A percentile compares a stretch with the other conserved stretches of the same genome.
Evolutionary conservation across 352 stramenopile genomes (phyloP).

Genomic region (Elongisporangium undulatum): DNA sequence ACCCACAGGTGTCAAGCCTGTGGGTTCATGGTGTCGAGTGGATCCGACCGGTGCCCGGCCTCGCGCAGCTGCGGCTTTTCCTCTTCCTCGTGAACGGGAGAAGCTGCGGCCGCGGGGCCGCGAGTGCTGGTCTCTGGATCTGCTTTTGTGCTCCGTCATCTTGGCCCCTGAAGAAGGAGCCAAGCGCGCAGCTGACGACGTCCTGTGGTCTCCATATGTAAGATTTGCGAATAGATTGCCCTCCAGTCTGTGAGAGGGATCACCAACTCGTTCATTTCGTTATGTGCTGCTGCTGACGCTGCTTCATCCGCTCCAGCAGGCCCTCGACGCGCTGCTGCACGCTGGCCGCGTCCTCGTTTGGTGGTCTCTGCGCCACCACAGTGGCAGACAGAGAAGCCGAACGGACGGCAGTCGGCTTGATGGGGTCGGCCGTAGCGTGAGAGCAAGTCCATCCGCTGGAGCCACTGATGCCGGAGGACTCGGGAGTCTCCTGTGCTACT

Average conservation of each 20-base stretch:
- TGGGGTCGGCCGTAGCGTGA: background rate
- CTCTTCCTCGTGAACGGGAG: background rate
- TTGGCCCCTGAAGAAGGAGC: background rate
- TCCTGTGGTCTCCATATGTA: background rate
- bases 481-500: slow-evolving; percentile 4
- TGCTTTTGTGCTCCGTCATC: background rate
- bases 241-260: background rate
- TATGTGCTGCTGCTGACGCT: slow-evolving; percentile 14
- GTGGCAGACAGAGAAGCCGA: slow-evolving; percentile 6
- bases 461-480: background rate
- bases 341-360: slow-evolving; percentile 9
- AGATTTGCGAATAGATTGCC: background rate
- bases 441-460: slow-evolving; percentile 3
- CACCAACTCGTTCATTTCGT: background rate
- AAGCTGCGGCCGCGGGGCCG: background rate
- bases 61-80: background rate
- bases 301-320: slow-evolving; percentile 31
- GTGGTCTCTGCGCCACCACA: slow-evolving; percentile 4
- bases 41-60: background rate
- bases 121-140: background rate
- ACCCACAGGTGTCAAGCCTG: slow-evolving; percentile 5
- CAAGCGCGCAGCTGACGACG: background rate
- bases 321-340: slow-evolving; percentile 28
- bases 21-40: background rate
- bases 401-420: background rate